Percentiles rank a stretch among this genome's conserved stretches.
Evolutionary conservation across 768 basidiomycete genomes (phyloP).

Genomic region (Lactarius sp.): DNA sequence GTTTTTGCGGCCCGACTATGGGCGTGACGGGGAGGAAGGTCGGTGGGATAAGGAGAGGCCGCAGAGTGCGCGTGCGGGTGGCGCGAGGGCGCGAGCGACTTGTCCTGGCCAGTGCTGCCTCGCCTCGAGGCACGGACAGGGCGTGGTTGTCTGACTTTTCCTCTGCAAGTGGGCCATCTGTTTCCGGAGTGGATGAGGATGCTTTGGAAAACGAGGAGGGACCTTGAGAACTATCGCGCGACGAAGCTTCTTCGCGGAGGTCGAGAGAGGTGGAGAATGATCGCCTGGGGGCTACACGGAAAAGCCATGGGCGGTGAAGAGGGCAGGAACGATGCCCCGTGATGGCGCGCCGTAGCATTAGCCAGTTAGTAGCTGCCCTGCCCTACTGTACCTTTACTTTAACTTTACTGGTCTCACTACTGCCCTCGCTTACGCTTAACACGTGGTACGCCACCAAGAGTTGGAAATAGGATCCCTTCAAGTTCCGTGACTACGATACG

Average conservation of each 20-base stretch:
- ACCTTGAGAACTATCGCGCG: neutral
- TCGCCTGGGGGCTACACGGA: no score
- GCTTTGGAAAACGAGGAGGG: no score
- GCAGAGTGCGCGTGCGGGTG: neutral
- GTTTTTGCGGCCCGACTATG: neutral
- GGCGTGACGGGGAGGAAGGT: neutral
- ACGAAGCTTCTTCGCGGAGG: neutral
- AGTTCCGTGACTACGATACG: no score
- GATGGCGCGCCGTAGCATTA: constrained; percentile 2
- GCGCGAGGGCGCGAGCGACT: neutral
- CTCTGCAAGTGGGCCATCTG: neutral
- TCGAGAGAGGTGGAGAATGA: neutral
- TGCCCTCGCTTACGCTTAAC: no score
- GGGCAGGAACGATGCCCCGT: neutral
- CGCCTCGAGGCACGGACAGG: no score
- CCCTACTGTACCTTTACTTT: no score
- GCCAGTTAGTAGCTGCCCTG: no score
- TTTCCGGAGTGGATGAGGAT: neutral
- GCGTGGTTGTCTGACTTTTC: neutral
- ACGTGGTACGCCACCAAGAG: no score
- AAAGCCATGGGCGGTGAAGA: neutral
- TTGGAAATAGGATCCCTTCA: no score
- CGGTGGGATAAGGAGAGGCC: constrained; percentile 12
- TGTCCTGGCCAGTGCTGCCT: neutral
- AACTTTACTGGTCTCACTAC: no score